Evolutionary conservation across 2,329 filamentous ascomycete genomes (phyloP), one percentile per base, ranked within the genome.

Genomic region (Hypoxylon sp.): DNA sequence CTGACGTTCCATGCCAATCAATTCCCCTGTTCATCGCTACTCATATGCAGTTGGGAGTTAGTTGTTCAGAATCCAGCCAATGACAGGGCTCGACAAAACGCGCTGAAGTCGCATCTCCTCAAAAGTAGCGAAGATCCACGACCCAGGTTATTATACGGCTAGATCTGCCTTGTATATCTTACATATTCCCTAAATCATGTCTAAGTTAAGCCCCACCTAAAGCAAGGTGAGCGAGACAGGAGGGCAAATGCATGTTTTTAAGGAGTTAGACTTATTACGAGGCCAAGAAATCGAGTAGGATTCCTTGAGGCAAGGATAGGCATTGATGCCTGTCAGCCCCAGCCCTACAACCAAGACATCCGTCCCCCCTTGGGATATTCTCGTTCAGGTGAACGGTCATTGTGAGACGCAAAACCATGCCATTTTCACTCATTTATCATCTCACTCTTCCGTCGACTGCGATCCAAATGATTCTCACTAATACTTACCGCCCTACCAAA

Each of bases 261-360:
- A 14, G 11, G 30, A 7, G 22, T 50, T n/a, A 20, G 33, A 54
- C 17, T 46, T 48, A 61, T n/a, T 40, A 22, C 17, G 33, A 44
- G 37, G 51, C 50, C 13, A 40, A 54, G 30, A 35, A 33, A 46
- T 59, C 40, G 35, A 42, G 13, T n/a, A 14, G 25, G 8, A 7
- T 42, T 14, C 10, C 37, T 48, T 6, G 30, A 22, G 57, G 57
- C 22, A 66, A 57, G 14, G 50, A 57, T 51, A 44, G n/a, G 27
- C 27, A 31, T 25, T 14, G 48, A 31, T 54, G 53, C 53, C 8
- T 40, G n/a, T 42, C 37, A 40, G 37, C 37, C 37, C 37, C 40
- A 59, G 61, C 55, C 61, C 53, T 64, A 53, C 25, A 22, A 42
- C 40, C 40, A 42, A 17, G 17, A 42, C 40, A 11, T 35, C 10